phyloP scores from a whole-genome alignment of 2,329 filamentous ascomycete genomes.

The Fusarium circinatum region DNA sequence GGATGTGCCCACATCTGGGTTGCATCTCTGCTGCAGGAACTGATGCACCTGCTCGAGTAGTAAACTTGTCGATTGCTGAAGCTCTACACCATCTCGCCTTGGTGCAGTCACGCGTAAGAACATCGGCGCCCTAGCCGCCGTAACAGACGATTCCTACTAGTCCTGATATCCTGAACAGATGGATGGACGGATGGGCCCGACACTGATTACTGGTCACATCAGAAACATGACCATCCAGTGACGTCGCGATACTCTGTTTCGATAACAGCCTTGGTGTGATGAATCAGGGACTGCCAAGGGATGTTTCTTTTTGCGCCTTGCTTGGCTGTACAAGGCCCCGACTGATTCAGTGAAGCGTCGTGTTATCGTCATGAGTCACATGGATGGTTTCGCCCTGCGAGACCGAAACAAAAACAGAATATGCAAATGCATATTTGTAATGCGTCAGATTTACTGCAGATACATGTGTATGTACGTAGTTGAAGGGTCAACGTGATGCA shows the following conservation, averaged over 20 bases:
- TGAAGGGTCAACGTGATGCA: constrained; percentile 26
- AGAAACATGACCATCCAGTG: constrained; percentile 30
- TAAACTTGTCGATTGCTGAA: constrained; percentile 28
- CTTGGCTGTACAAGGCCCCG: background rate
- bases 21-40: constrained; percentile 39
- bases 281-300: constrained; percentile 24
- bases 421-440: background rate
- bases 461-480: constrained; percentile 2
- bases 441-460: constrained; percentile 8
- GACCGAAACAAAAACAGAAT: constrained; percentile 4
- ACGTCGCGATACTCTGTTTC: constrained; percentile 28
- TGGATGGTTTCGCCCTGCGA: constrained; percentile 19
- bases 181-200: constrained; percentile 30
- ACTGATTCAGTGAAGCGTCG: constrained; percentile 5
- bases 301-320: constrained; percentile 30
- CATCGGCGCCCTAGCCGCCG: constrained; percentile 19
- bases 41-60: constrained; percentile 28
- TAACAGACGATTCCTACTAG: constrained; percentile 3
- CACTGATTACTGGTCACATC: constrained; percentile 12
- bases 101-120: constrained; percentile 27
- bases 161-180: constrained; percentile 7
- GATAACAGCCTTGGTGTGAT: constrained; percentile 14
- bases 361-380: constrained; percentile 32
- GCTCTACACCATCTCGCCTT: constrained; percentile 35
- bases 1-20: constrained; percentile 27